Percentiles rank a stretch among this genome's conserved stretches.
Evolutionary conservation across 1,284 basidiomycete genomes (phyloP).

Genomic region (Cerrena zonata): DNA sequence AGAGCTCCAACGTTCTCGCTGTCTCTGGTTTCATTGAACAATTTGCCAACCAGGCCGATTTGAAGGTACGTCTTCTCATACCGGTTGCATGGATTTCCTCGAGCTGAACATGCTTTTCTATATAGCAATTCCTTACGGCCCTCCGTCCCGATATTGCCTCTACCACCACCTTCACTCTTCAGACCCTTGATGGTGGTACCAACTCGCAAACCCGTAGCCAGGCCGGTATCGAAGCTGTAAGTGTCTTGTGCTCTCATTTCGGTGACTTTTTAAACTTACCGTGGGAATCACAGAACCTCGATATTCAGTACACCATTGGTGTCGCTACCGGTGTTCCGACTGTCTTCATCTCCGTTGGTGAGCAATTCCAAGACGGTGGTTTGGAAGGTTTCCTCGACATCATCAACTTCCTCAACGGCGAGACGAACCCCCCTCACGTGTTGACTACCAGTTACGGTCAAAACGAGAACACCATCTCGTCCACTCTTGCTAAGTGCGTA

Average conservation of each 20-base stretch:
- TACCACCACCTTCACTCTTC: constrained; percentile 44
- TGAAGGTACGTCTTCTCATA: constrained; percentile 28
- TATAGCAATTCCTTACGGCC: constrained; percentile 43
- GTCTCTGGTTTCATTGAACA: constrained; percentile 54
- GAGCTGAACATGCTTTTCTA: neutral
- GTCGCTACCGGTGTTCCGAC: constrained; percentile 26
- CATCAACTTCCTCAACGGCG: constrained; percentile 24
- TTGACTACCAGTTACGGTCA: constrained; percentile 40
- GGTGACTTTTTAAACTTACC: constrained; percentile 10
- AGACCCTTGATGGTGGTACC: constrained; percentile 50
- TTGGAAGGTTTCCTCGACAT: constrained; percentile 21
- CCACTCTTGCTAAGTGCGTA: constrained; percentile 49
- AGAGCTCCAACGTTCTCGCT: constrained; percentile 43
- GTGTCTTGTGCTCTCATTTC: constrained; percentile 6
- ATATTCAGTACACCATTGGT: constrained; percentile 59
- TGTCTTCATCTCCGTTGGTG: constrained; percentile 41
- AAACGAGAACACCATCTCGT: constrained; percentile 21
- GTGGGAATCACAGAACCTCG: constrained; percentile 36
- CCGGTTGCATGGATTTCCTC: neutral
- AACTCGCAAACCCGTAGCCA: constrained; percentile 32
- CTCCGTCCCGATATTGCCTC: constrained; percentile 47
- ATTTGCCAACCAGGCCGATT: constrained; percentile 47
- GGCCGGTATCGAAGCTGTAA: constrained; percentile 20
- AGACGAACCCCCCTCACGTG: constrained; percentile 42
- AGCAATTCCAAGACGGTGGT: constrained; percentile 16